phyloP scores from a whole-genome alignment of 1,284 basidiomycete genomes.

The Polyporus tsugae region DNA sequence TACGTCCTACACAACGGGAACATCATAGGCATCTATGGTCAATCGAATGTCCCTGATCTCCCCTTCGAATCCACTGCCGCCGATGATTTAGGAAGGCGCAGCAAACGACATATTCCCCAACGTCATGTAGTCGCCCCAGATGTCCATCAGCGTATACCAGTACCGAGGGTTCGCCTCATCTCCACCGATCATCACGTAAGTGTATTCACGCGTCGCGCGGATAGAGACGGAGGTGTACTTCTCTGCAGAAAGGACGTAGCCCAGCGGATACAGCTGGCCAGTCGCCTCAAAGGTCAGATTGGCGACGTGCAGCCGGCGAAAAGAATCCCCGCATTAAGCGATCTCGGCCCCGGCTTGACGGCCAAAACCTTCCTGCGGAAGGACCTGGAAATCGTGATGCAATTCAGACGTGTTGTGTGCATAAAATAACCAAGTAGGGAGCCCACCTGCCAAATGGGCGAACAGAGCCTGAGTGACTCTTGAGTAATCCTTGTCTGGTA shows the following conservation, averaged over 20 bases:
- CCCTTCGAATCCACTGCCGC: slow-evolving; percentile 42
- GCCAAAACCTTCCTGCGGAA: no score
- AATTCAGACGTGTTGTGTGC: no score
- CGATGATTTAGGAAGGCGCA: slow-evolving; percentile 48
- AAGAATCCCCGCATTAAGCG: slow-evolving; percentile 36
- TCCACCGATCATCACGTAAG: slow-evolving; percentile 45
- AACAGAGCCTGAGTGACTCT: no score
- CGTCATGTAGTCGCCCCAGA: slow-evolving; percentile 51
- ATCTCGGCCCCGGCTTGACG: slow-evolving; percentile 35
- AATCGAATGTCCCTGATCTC: slow-evolving; percentile 37
- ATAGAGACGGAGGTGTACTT: slow-evolving; percentile 46
- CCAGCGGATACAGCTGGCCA: slow-evolving; percentile 46
- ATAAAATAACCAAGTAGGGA: no score
- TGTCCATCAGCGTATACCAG: slow-evolving; percentile 48
- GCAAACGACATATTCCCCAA: slow-evolving; percentile 56
- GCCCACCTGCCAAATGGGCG: no score
- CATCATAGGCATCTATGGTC: slow-evolving; percentile 18
- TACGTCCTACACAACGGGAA: neutral
- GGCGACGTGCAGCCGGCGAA: slow-evolving; percentile 49
- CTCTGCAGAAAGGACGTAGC: slow-evolving; percentile 40
- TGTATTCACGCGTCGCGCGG: slow-evolving; percentile 47
- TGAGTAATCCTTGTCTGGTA: no score
- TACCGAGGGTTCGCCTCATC: slow-evolving; percentile 38
- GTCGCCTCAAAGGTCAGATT: slow-evolving; percentile 52
- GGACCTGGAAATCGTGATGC: no score